Base-by-base conservation (phyloP, 768 basidiomycete genomes). In the Mycena galericulata region DNA sequence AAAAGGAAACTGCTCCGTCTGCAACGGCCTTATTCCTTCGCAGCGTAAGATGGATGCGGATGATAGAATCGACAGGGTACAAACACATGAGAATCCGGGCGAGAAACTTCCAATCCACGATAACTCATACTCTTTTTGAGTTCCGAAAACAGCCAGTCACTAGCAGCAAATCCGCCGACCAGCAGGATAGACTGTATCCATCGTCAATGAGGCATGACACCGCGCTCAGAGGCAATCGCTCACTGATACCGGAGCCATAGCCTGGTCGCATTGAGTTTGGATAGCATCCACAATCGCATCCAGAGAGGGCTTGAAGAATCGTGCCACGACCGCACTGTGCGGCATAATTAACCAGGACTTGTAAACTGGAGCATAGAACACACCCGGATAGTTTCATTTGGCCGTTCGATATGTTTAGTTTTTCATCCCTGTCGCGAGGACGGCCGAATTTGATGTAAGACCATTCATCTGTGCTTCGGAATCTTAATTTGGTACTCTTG, bases 81-180 rank as follows among this genome's bases (percentile, higher is more conserved):
- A 45, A 69, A 89, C 89, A 88, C 80, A 65, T 87, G 85, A 38
- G 81, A 84, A 62, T 89, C 87, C 0, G 88, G 89, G 10, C 86
- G 80, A 56, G 83, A 80, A 20, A 89, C 75, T 34, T 75, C 79
- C 49, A 87, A 72, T n/a, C 82, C 81, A 0, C 79, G 72, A 1
- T 77, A 69, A 5, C 77, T 77, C 12, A 89, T 76, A 7, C 77
- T 72, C 56, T 73, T 75, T 41, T 81, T 81, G 2, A 89, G 81
- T 53, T 79, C 78, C 3, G 76, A 74, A 70, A 81, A 86, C n/a
- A 90, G 72, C 81, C 85, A 89, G 56, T 88, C 85, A 63, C 84
- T 89, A 1, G 87, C 86, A 17, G 86, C 84, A 73, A 89, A 89
- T 0, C 88, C 88, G 26, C 89, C 89, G 4, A 90, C 88, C 1